These are phyloP conservation scores for Fragaria ananassa DNA, from an alignment of 306 rosid genomes.

Conservation along the genomic window DNA sequence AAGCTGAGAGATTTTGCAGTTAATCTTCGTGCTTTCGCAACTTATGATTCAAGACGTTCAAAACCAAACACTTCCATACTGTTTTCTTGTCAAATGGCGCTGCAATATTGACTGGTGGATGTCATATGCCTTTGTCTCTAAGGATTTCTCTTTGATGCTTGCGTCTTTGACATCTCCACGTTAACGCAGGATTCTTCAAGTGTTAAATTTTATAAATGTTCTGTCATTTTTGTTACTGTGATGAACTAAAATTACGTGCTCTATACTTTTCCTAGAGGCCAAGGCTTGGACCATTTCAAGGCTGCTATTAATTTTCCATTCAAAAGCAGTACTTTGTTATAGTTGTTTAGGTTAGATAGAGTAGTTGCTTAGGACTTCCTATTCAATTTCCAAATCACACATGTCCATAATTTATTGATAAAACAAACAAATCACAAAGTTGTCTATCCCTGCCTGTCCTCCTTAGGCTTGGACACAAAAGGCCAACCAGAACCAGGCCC, in stretches of 20 bases:
- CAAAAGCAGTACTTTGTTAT: not conserved
- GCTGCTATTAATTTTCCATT: not conserved
- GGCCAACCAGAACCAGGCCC: not conserved
- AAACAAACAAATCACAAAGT: not conserved
- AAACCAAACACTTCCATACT: not conserved
- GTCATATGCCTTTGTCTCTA: conserved; percentile 1
- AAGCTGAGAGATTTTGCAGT: conserved; percentile 15
- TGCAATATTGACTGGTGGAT: not conserved
- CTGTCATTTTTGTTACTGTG: not conserved
- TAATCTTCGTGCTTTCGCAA: not conserved
- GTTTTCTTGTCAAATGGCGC: not conserved
- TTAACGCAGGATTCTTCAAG: not conserved
- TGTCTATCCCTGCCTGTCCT: not conserved
- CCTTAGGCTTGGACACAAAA: not conserved
- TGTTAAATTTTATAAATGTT: not conserved
- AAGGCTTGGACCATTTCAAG: conserved; percentile 5
- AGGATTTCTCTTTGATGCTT: conserved; percentile 3
- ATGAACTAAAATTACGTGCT: not conserved
- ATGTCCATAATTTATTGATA: not conserved
- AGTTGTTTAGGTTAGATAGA: not conserved
- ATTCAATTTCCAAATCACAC: not conserved
- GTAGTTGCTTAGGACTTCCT: not conserved
- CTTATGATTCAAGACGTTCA: not conserved
- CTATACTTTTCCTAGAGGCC: not conserved
- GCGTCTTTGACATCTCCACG: conserved; percentile 16